These are phyloP conservation scores for Oropetium thomaeum DNA, from an alignment of 176 grass and related monocot genomes.

Conservation along the genomic window DNA sequence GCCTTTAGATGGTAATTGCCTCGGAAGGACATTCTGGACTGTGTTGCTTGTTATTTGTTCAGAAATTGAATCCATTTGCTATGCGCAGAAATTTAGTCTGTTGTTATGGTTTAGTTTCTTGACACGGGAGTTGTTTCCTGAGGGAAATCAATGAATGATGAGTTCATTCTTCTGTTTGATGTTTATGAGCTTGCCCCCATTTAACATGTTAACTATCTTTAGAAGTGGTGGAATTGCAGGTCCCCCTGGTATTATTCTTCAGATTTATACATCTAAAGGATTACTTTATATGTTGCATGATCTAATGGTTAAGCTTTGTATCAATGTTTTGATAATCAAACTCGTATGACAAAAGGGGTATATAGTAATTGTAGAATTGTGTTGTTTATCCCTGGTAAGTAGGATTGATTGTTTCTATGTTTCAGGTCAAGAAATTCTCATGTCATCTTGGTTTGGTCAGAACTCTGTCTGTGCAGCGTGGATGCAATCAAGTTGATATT, in stretches of 20 bases:
- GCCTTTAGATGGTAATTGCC: not conserved
- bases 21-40: not conserved
- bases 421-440: slow-evolving; percentile 17
- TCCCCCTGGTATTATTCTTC: not conserved
- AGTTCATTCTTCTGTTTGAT: not conserved
- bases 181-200: not conserved
- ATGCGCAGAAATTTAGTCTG: not conserved
- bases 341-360: not conserved
- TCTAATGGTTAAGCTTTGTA: slow-evolving; percentile 2
- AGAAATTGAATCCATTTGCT: not conserved
- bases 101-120: not conserved
- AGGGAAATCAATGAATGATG: not conserved
- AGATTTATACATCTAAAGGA: not conserved
- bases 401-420: not conserved
- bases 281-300: not conserved
- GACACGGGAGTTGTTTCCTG: not conserved
- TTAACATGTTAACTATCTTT: not conserved
- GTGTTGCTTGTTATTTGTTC: not conserved
- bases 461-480: not conserved
- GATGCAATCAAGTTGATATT: slow-evolving; percentile 15
- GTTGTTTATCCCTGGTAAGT: not conserved
- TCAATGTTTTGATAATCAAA: not conserved
- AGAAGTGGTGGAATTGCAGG: not conserved
- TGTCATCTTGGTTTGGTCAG: not conserved
- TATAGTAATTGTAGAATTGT: not conserved